Evolutionary conservation across 495 filamentous ascomycete species (phyloP).

Genomic region (Aspergillus sclerotioniger): DNA sequence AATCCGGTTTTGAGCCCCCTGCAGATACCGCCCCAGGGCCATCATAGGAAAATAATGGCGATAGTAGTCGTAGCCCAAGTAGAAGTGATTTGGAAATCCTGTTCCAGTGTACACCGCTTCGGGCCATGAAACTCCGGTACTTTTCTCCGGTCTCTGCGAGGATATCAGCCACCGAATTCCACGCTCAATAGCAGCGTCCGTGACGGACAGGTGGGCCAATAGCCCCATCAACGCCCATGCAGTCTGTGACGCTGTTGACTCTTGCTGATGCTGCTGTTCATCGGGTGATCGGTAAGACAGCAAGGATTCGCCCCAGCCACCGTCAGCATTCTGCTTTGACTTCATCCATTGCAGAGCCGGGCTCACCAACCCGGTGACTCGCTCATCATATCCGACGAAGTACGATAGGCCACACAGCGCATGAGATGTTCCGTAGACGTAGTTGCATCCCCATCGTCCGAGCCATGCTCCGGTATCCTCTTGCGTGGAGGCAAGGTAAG

Average conservation of each 20-base stretch:
- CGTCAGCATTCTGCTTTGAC: constrained; percentile 30
- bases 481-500: constrained; percentile 24
- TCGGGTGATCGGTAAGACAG: constrained; percentile 25
- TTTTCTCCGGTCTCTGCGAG: constrained; percentile 2
- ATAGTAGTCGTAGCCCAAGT: constrained; percentile 35
- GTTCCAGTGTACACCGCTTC: constrained; percentile 30
- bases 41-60: constrained; percentile 41
- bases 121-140: constrained; percentile 24
- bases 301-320: constrained; percentile 37
- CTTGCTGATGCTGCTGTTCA: neutral
- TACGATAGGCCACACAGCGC: constrained; percentile 30
- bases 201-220: constrained; percentile 13
- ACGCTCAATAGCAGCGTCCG: constrained; percentile 14
- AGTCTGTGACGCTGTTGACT: neutral
- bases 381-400: constrained; percentile 1
- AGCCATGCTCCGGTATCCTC: constrained; percentile 32
- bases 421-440: constrained; percentile 37
- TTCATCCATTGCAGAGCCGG: constrained; percentile 24
- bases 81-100: constrained; percentile 38
- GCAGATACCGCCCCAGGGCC: constrained; percentile 33
- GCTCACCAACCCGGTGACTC: constrained; percentile 11
- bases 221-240: neutral
- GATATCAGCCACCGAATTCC: constrained; percentile 24
- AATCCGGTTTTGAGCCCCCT: neutral
- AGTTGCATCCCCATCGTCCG: constrained; percentile 41